Conservation (phyloP, 441 rosid species). For the Manihot esculenta region DNA sequence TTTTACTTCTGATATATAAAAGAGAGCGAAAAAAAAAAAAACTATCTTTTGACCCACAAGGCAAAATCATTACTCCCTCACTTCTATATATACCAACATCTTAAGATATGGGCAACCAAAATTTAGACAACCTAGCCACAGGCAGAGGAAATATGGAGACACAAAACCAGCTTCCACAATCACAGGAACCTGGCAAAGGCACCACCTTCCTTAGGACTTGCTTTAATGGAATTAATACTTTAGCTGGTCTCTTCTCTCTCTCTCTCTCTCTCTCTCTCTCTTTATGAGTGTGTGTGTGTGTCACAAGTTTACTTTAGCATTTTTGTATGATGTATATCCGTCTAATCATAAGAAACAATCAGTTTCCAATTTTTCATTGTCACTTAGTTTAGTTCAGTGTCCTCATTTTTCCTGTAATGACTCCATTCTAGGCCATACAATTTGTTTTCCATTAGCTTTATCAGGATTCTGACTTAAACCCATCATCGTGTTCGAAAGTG, state of each 20-base stretch:
- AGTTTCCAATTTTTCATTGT: not conserved
- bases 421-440: not conserved
- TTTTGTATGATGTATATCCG: not conserved
- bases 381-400: not conserved
- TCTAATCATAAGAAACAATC: not conserved
- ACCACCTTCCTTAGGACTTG: constrained; percentile 57
- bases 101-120: too few species aligned
- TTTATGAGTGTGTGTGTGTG: too few species aligned
- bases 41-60: too few species aligned
- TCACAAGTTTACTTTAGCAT: not conserved
- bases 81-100: not conserved
- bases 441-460: not conserved
- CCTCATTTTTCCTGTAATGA: not conserved
- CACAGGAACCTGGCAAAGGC: constrained; percentile 35
- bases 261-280: too few species aligned
- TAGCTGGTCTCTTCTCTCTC: constrained; percentile 42
- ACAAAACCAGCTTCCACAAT: constrained; percentile 33
- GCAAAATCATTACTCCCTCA: too few species aligned
- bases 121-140: too few species aligned
- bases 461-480: not conserved
- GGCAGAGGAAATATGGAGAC: constrained; percentile 37
- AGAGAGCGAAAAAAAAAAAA: too few species aligned
- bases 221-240: constrained; percentile 62
- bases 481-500: not conserved
- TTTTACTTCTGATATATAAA: too few species aligned